These are phyloP conservation scores for Aspergillus steynii DNA, from an alignment of 495 filamentous ascomycete species.

Conservation along the genomic window DNA sequence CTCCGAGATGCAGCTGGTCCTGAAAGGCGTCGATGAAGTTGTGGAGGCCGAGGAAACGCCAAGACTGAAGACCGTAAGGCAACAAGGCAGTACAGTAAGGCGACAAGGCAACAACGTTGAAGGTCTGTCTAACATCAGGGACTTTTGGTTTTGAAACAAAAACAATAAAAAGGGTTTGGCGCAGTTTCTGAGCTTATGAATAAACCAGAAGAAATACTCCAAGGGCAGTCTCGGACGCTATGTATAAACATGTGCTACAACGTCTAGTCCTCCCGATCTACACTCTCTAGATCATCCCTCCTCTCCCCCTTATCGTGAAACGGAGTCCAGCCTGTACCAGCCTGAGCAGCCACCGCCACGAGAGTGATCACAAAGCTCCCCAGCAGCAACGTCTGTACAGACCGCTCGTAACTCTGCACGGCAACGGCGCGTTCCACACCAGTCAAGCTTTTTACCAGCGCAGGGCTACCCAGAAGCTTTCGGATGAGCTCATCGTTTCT, in stretches of 20 bases:
- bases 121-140: not conserved
- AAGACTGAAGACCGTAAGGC: constrained; percentile 10
- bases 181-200: too few species aligned
- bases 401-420: constrained; percentile 60
- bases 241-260: not conserved
- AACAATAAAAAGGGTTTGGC: too few species aligned
- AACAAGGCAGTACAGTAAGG: constrained; percentile 18
- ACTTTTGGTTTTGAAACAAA: too few species aligned
- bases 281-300: constrained; percentile 8
- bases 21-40: not conserved
- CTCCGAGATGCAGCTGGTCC: not conserved
- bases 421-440: constrained; percentile 61
- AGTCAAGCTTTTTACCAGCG: constrained; percentile 52
- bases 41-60: not conserved
- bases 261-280: not conserved
- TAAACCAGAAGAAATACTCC: too few species aligned
- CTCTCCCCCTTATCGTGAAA: constrained; percentile 9
- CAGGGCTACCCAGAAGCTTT: constrained; percentile 67
- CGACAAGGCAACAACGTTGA: not conserved
- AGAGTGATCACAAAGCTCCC: constrained; percentile 55
- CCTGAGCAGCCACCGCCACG: constrained; percentile 59
- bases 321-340: constrained; percentile 65
- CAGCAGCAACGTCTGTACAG: constrained; percentile 58
- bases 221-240: not conserved
- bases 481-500: constrained; percentile 56